Conservation (phyloP, 495 filamentous ascomycete genomes). For the Neurospora tetrasperma region DNA sequence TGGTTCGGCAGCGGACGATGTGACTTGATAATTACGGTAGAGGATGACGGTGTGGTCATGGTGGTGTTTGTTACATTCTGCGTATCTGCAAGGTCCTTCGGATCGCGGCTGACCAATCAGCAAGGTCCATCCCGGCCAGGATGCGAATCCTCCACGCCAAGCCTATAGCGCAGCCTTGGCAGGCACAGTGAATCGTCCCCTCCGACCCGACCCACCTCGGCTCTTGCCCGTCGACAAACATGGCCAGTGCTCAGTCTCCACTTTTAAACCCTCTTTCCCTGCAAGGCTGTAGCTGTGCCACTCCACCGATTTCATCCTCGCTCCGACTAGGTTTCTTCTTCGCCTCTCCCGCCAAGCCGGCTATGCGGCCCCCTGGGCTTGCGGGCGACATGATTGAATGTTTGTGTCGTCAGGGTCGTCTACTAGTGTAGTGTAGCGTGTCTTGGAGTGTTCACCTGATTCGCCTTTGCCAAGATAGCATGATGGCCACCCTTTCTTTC, state of each 20-base stretch:
- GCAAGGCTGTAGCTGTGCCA: not conserved
- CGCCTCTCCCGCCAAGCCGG: not conserved
- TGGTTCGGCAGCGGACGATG: not conserved
- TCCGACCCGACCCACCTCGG: not conserved
- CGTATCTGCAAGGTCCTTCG: no score
- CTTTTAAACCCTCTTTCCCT: not conserved
- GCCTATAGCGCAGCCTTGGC: not conserved
- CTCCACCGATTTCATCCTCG: not conserved
- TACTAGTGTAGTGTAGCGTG: not conserved
- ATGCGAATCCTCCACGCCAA: not conserved
- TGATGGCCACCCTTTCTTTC: not conserved
- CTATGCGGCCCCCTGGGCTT: not conserved
- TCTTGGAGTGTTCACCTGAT: not conserved
- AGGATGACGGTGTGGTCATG: not conserved
- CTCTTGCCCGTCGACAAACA: not conserved
- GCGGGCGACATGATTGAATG: no score
- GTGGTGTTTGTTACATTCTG: no score
- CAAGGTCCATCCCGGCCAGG: not conserved
- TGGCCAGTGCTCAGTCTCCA: not conserved
- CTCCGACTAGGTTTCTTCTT: not conserved
- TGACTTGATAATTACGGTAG: not conserved
- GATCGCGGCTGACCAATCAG: no score
- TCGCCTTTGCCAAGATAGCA: not conserved
- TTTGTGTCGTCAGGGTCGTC: no score
- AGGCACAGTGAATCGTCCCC: not conserved